Base-by-base conservation (phyloP, 495 filamentous ascomycete species). In the Xylaria venustula region DNA sequence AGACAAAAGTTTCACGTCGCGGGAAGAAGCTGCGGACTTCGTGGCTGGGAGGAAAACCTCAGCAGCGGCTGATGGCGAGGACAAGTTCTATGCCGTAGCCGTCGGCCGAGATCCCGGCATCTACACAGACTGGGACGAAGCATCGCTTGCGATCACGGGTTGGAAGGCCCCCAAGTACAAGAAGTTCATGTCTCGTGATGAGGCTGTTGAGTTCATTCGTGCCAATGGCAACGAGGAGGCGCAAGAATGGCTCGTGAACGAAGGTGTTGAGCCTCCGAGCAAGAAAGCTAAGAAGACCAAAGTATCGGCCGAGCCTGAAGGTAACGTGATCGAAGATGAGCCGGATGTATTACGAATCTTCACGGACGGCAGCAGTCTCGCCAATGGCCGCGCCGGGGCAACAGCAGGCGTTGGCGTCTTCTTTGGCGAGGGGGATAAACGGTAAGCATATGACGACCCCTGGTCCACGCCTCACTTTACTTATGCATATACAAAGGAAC, bases 371-470 rank as follows among this genome's bases (percentile, higher is more conserved):
- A 94, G 90, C 61, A 82, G 85, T 62, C 78, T 88, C 23, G 81
- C 85, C 46, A 98, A 98, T 75, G 94, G 94, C 12, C 81, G 80
- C 51, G 65, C 73, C 0, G 81, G 85, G 7, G 90, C 94, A 28
- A 77, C 80, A 5, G 93, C 90, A 5, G 94, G 94, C 3, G 83
- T 97, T 8, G 94, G 94, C 0, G 93, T 97, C 30, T 97, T 79
- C 58, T 97, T 97, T 73, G 91, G 90, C 7, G 78, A 79, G n/a
- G 75, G 73, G 1, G 90, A 96, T 71, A 60, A 75, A 52, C 85
- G 89, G 91, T 93, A 76, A 65, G 79, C 77, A 26, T 7, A 40
- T 17, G 22, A n/a, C 9, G 14, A 36, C 30, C 37, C 36, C 20
- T 60, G 36, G n/a, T 28, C 12, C 44, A 32, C 19, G 32, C 12